A percentile compares a stretch with the other conserved stretches of the same genome.
Conservation (phyloP, 2,329 filamentous ascomycete genomes). For the Aspergillus unguis region DNA sequence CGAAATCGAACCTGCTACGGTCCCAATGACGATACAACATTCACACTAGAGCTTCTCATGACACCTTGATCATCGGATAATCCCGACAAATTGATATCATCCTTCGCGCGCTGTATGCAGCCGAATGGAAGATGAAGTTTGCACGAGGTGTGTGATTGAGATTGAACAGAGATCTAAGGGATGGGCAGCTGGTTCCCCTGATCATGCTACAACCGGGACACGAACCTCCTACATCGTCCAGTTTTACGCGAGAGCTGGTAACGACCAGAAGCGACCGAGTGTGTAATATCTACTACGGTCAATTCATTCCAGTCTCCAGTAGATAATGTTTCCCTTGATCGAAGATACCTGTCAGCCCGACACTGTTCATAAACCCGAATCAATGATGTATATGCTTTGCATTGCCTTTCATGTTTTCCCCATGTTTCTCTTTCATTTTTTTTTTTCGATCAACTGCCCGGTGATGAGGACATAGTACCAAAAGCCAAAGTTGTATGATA, state of each 20-base stretch:
- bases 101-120: slow-evolving; percentile 23
- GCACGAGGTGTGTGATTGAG: slow-evolving; percentile 40
- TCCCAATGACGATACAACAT: slow-evolving; percentile 42
- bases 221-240: neutral
- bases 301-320: neutral
- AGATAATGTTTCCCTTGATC: neutral
- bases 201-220: neutral
- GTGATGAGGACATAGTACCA: slow-evolving; percentile 38
- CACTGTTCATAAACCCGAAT: slow-evolving; percentile 41
- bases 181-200: slow-evolving; percentile 13
- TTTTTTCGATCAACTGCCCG: slow-evolving; percentile 22
- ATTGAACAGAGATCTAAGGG: slow-evolving; percentile 50
- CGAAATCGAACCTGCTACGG: slow-evolving; percentile 12
- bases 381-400: slow-evolving; percentile 10
- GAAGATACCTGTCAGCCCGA: neutral
- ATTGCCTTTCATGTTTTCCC: neutral
- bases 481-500: slow-evolving; percentile 48
- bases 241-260: neutral
- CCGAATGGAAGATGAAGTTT: slow-evolving; percentile 39
- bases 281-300: neutral
- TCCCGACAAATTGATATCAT: slow-evolving; percentile 34
- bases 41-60: slow-evolving; percentile 39
- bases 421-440: neutral
- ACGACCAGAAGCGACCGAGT: no score
- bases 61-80: slow-evolving; percentile 24